Evolutionary conservation across 1,284 basidiomycete species (phyloP).

Genomic region (Leccinum insigne): DNA sequence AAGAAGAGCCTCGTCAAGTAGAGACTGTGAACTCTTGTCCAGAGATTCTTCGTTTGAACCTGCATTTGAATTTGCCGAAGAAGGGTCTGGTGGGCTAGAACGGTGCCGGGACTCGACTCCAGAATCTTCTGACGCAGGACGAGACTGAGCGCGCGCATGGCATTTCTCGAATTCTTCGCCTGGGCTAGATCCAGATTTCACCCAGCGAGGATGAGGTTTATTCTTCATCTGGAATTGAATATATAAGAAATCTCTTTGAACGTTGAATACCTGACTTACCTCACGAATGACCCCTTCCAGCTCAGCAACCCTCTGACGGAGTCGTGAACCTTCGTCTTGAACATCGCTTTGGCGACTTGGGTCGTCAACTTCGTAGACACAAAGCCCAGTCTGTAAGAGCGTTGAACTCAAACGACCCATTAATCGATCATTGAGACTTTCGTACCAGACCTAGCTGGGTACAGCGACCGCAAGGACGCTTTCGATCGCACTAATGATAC

Average conservation of each 20-base stretch:
- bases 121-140: conserved; percentile 15
- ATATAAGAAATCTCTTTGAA: conserved; percentile 6
- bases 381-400: conserved; percentile 65
- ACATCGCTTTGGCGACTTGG: conserved; percentile 52
- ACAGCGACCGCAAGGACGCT: conserved; percentile 71
- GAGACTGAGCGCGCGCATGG: conserved; percentile 24
- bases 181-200: conserved; percentile 35
- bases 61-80: conserved; percentile 2
- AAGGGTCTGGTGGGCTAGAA: conserved; percentile 2
- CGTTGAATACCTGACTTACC: conserved; percentile 36
- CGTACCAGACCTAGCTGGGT: conserved; percentile 70
- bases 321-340: conserved; percentile 64
- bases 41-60: conserved; percentile 7
- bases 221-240: conserved; percentile 52
- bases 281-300: conserved; percentile 83
- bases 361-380: conserved; percentile 85
- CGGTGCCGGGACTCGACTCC: conserved; percentile 4
- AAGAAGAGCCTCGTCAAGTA: conserved; percentile 11
- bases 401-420: conserved; percentile 3
- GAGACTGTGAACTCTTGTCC: conserved; percentile 3
- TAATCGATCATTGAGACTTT: conserved; percentile 5
- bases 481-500: conserved; percentile 60
- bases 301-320: conserved; percentile 77
- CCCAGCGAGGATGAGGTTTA: conserved; percentile 71
- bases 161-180: conserved; percentile 28